A percentile compares a stretch with the other conserved stretches of the same genome.
Conservation (phyloP, 768 basidiomycete genomes). For the Lactarius trivialis region DNA sequence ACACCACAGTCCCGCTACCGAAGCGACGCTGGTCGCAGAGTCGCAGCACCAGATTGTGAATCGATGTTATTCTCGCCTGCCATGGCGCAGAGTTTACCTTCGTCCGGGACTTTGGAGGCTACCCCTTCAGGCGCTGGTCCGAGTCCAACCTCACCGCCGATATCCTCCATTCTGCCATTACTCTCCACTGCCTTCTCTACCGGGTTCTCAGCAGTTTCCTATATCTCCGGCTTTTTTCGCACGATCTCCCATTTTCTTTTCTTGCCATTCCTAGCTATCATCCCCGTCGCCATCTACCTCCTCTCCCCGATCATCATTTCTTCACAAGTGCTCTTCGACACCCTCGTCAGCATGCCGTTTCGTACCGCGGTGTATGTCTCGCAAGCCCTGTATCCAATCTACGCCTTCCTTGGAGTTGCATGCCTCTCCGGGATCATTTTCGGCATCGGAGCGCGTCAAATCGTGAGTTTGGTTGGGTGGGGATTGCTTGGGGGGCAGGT, state of each 20-base stretch:
- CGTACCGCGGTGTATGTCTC: neutral
- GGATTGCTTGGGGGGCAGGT: constrained; percentile 3
- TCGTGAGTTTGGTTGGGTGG: constrained; percentile 12
- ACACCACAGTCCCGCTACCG: neutral
- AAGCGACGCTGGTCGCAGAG: neutral
- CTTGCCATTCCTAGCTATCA: constrained; percentile 6
- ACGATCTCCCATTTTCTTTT: neutral
- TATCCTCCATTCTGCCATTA: constrained; percentile 4
- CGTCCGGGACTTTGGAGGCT: neutral
- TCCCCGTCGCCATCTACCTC: constrained; percentile 5
- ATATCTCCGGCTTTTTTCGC: neutral
- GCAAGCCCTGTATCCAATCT: constrained; percentile 21
- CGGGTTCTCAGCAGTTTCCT: neutral
- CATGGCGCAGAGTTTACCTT: constrained; percentile 4
- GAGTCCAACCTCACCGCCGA: constrained; percentile 5
- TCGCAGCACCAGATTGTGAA: neutral
- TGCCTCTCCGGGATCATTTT: constrained; percentile 15
- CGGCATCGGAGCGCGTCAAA: constrained; percentile 15
- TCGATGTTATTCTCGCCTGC: neutral
- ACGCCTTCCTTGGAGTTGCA: constrained; percentile 20
- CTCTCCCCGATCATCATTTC: constrained; percentile 17
- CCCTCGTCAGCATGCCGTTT: constrained; percentile 13
- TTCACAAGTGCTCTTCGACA: constrained; percentile 11
- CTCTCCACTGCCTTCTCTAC: neutral
- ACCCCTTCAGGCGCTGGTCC: neutral